Base-by-base conservation (phyloP, 139 green algal genomes). In the Diplosphaera chodatii region DNA sequence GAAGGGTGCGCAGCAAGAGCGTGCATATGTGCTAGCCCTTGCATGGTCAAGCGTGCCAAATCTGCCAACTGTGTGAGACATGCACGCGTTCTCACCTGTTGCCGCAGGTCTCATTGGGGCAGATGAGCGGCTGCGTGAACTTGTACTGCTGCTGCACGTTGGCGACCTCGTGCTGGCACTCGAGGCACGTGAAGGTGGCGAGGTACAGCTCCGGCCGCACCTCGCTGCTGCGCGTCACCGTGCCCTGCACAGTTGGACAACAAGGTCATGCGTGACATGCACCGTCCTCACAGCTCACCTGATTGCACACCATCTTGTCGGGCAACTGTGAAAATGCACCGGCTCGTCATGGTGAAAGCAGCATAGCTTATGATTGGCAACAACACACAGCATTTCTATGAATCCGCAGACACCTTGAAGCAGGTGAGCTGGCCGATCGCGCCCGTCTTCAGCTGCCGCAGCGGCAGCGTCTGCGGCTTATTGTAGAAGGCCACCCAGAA, bases 91-190 rank as follows among this genome's bases (percentile, higher is more conserved):
- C 37, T 10, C 76, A 93, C 83, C 76, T 92, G 86, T 99, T 99
- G 69, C 82, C 77, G 77, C 96, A 99, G 3, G 86, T 86, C 16
- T 80, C n/a, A 66, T 93, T 90, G 27, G 80, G 79, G 85, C 96
- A 99, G 63, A 98, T 88, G 30, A 90, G 69, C 4, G 96, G 96
- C 75, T 85, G 68, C 2, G 96, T 99, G 85, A 91, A 97, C 74
- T 95, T 96, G 84, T 98, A 99, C 75, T 99, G 92, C 85, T 99
- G 96, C 80, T 97, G 86, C 30, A 99, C 88, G 62, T 91, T 81
- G 13, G 34, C 66, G 20, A 90, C 73, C 32, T 88, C 33, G 5
- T 75, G 81, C 63, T 77, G 77, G 80, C 95, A 99, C 32, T 91
- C 78, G 63, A 86, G 68, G 84, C 95, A 99, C 37, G 78, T 86